Conservation (phyloP, 2,329 filamentous ascomycete species). For the Endoconidiophora laricicola region DNA sequence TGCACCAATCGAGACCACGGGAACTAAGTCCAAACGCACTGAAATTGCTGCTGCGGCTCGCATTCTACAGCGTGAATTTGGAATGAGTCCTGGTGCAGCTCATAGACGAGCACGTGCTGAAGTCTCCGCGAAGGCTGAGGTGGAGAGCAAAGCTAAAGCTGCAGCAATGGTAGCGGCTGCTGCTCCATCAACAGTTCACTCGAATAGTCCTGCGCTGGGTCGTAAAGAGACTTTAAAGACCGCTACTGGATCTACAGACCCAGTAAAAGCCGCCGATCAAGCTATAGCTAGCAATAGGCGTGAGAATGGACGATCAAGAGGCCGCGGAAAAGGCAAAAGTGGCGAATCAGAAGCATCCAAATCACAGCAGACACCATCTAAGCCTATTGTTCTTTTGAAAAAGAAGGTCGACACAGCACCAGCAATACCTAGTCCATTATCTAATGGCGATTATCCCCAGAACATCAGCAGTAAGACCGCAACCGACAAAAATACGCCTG, state of each 20-base stretch:
- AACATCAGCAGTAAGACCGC: slow-evolving; percentile 15
- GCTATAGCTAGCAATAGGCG: slow-evolving; percentile 1
- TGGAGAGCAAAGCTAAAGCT: slow-evolving; percentile 23
- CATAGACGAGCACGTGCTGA: slow-evolving; percentile 44
- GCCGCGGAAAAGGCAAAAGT: slow-evolving; percentile 22
- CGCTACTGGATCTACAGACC: slow-evolving; percentile 1
- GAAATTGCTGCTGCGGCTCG: slow-evolving; percentile 48
- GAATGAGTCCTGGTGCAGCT: slow-evolving; percentile 45
- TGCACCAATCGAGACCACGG: slow-evolving; percentile 16
- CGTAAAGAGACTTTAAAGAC: slow-evolving; percentile 2
- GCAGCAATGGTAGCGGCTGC: slow-evolving; percentile 14
- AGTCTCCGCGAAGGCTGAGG: slow-evolving; percentile 35
- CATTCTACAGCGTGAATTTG: slow-evolving; percentile 49
- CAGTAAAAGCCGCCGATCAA: slow-evolving; percentile 6
- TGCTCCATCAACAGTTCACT: neutral
- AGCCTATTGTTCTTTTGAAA: slow-evolving; percentile 25
- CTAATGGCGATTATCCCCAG: slow-evolving; percentile 16
- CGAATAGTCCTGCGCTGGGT: neutral
- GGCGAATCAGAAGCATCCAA: slow-evolving; percentile 21
- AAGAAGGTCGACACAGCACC: slow-evolving; percentile 22
- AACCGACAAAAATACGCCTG: slow-evolving; percentile 14
- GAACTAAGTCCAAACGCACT: slow-evolving; percentile 38
- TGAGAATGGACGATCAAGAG: slow-evolving; percentile 10
- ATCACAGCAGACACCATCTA: slow-evolving; percentile 15
- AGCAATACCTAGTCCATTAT: slow-evolving; percentile 7